These are phyloP conservation scores for Dothiorella sarmentorum DNA, from an alignment of 2,329 filamentous ascomycete genomes.

Conservation along the genomic window DNA sequence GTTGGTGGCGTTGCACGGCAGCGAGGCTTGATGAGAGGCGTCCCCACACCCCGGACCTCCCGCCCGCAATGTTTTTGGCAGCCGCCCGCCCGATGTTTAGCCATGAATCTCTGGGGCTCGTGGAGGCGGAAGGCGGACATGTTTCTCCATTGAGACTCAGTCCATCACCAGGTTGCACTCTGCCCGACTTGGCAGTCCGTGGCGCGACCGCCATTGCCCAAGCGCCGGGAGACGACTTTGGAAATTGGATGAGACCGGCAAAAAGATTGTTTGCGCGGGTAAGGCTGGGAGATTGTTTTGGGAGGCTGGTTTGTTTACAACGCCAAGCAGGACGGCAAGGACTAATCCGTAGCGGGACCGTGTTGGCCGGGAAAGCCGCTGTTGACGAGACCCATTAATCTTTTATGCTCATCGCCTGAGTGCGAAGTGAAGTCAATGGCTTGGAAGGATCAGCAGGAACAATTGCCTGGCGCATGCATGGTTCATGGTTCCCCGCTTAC, in stretches of 20 bases:
- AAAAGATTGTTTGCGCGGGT: not conserved
- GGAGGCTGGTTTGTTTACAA: not conserved
- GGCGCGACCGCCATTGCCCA: not conserved
- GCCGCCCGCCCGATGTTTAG: not conserved
- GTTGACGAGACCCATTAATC: no score
- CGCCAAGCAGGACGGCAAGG: not conserved
- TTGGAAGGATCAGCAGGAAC: slow-evolving; percentile 18
- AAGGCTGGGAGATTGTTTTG: slow-evolving; percentile 1
- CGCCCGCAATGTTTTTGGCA: not conserved
- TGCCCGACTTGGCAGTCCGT: slow-evolving; percentile 6
- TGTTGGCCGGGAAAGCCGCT: no score
- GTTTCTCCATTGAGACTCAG: slow-evolving; percentile 4
- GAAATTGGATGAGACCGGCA: not conserved
- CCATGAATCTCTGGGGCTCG: slow-evolving; percentile 7
- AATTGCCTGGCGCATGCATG: slow-evolving; percentile 5
- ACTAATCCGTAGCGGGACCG: no score
- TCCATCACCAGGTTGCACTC: not conserved
- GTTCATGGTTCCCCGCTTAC: not conserved
- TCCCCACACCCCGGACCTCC: not conserved
- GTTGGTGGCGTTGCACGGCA: not conserved
- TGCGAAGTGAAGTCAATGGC: no score
- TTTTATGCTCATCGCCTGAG: no score
- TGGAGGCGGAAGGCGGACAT: not conserved
- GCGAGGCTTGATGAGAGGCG: not conserved
- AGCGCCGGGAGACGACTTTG: not conserved